Percentiles rank a stretch among this genome's conserved stretches.
These are phyloP conservation scores for Mucor saturninus DNA, from an alignment of 371 early-diverging fungal species.

Conservation along the genomic window DNA sequence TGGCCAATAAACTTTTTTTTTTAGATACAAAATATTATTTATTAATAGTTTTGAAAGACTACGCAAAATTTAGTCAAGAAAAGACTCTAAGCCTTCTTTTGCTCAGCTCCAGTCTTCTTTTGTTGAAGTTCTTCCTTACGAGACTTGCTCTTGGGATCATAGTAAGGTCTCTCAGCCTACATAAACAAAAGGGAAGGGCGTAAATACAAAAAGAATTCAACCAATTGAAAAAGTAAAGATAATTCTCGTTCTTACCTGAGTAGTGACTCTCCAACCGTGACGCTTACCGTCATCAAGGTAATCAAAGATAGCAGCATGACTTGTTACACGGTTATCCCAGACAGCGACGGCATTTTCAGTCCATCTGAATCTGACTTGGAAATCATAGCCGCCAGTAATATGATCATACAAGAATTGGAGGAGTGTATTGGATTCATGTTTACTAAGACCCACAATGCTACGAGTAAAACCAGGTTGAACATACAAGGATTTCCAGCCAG, in stretches of 20 bases:
- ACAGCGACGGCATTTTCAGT: constrained; percentile 60
- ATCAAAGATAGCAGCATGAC: constrained; percentile 45
- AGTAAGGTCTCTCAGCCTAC: constrained; percentile 61
- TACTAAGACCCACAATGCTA: constrained; percentile 52
- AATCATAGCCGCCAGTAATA: constrained; percentile 54
- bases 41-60: too few relatives aligned
- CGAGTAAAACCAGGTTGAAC: constrained; percentile 65
- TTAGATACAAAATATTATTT: too few relatives aligned
- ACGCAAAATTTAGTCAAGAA: too few relatives aligned
- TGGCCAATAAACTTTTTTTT: too few relatives aligned
- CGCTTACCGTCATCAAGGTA: constrained; percentile 26
- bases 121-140: too few relatives aligned
- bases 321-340: constrained; percentile 63
- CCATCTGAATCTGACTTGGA: constrained; percentile 71
- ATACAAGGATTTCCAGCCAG: constrained; percentile 66
- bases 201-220: background rate
- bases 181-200: background rate
- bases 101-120: too few relatives aligned
- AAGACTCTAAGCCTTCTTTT: too few relatives aligned
- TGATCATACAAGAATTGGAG: constrained; percentile 43
- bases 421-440: constrained; percentile 56
- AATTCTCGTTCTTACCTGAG: too few relatives aligned
- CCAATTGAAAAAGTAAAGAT: too few relatives aligned
- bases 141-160: constrained; percentile 51
- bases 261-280: constrained; percentile 49